Evolutionary conservation across 2,329 filamentous ascomycete species (phyloP).

Genomic region (Endothia cerciana): DNA sequence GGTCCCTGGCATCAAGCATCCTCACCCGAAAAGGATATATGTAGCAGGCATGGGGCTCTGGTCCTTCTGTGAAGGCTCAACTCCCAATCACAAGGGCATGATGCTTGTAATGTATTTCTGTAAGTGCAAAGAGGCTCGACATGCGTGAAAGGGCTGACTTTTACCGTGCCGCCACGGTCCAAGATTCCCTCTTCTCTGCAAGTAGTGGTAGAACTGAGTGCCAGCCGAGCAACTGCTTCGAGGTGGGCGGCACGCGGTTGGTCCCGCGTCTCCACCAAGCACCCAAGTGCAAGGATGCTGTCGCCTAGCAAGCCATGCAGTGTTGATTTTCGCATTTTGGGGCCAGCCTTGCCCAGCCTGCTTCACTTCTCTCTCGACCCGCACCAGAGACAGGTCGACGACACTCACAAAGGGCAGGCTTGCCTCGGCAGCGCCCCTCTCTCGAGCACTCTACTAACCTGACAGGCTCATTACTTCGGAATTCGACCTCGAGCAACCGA

Average conservation of each 20-base stretch:
- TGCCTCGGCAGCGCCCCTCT: constrained; percentile 17
- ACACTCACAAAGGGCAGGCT: constrained; percentile 16
- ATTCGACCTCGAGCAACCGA: background rate
- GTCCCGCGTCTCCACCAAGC: constrained; percentile 19
- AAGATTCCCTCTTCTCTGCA: too few species aligned
- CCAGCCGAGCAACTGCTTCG: background rate
- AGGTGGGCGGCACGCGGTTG: constrained; percentile 4
- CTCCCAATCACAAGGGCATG: too few species aligned
- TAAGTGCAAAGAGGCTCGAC: too few species aligned
- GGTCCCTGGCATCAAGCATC: too few species aligned
- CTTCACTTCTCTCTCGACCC: constrained; percentile 8
- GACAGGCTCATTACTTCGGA: background rate
- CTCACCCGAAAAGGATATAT: too few species aligned
- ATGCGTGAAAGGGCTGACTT: too few species aligned
- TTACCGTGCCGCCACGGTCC: too few species aligned
- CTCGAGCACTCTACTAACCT: constrained; percentile 12
- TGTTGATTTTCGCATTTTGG: constrained; percentile 24
- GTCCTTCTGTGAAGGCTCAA: too few species aligned
- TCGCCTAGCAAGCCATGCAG: constrained; percentile 23
- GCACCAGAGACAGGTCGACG: constrained; percentile 5
- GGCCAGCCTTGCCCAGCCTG: background rate
- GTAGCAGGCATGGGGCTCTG: too few species aligned
- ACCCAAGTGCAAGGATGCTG: constrained; percentile 22
- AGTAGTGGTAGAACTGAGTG: background rate
- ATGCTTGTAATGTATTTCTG: too few species aligned